Base-by-base conservation (phyloP, 352 stramenopile species). In the Globisporangium abappressorium region DNA sequence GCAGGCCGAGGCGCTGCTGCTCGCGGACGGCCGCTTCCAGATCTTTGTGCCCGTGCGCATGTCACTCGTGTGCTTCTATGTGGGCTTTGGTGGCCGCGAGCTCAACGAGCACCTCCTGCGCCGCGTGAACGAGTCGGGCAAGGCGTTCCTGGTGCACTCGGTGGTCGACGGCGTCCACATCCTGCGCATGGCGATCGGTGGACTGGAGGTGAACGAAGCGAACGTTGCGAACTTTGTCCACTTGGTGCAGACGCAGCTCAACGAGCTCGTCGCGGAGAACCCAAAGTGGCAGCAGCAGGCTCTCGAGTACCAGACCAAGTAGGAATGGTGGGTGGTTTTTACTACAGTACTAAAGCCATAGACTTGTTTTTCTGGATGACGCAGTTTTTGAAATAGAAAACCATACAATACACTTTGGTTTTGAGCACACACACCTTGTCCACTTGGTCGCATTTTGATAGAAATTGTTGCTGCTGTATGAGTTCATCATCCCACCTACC, bases 91-190 rank as follows among this genome's bases (percentile, higher is more conserved):
- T 20, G 78, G 72, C 34, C 74, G 79, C 15, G 78, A 82, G 18
- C 56, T 81, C 38, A 87, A 76, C 36, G 77, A 87, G 67, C 65
- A 70, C 43, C 63, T 90, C 22, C 75, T 92, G 38, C 78, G 83
- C 34, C 71, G 72, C 4, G 81, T 89, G 38, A 47, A 47, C 38
- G 38, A 47, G 38, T 47, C 38, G 14, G 38, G 84, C 46, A 81
- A 85, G 69, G 65, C 67, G 8, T 92, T 92, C 61, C 57, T 90
- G 41, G 82, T 90, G 51, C 81, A 90, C 69, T 90, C 84, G 2
- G 80, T 90, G 11, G 74, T 92, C 38, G 80, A 88, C 53, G 71
- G 69, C 22, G 68, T 75, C 43, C 70, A 87, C 64, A 81, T 91
- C 56, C 60, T 92, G 47, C 79, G 84, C 46, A 64, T 92, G 46